Evolutionary conservation across 2,329 filamentous ascomycete species (phyloP), one percentile per base, ranked within the genome.

Genomic region (Colletotrichum abscissum): DNA sequence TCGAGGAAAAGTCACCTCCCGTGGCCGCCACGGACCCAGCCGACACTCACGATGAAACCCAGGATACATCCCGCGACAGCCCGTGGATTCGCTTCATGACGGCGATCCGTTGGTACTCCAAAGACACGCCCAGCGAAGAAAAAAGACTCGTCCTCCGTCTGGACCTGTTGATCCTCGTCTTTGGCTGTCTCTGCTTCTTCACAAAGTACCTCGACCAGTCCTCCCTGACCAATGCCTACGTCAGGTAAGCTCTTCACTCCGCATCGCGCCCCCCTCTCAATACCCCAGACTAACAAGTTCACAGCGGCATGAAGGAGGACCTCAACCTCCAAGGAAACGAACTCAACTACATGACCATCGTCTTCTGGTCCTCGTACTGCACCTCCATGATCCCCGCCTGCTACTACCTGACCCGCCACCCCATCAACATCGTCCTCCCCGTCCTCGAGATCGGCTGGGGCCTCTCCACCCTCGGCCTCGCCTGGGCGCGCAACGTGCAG

Each of bases 361-460:
- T 77, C 19, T 81, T 82, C 64, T 81, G 79, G 82, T 80, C 80
- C 3, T 82, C 82, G 0, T 84, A 85, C 70, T 84, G 82, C 75
- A 79, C 78, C 4, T 81, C 81, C 52, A 84, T 84, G 81, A 82
- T 84, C 56, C 82, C 83, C 11, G 81, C 82, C 6, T 81, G 82
- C 73, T 84, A 84, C 74, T 81, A 78, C 67, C 74, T 84, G 8
- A 83, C 82, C 57, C 77, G 77, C 28, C 78, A 76, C 85, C 49
- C 86, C 82, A 46, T 84, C 66, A 81, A 80, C 63, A 63, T 79
- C 46, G 75, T 81, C 33, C 74, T 80, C 14, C 80, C 79, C 9
- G 55, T 77, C 14, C 76, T 80, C 22, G 79, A 81, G 67, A 69
- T 81, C 22, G 79, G 79, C 33, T 81, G 80, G 79, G 79, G 80